A percentile compares a stretch with the other conserved stretches of the same genome.
phyloP scores from a whole-genome alignment of 306 rosid species.

The Aeschynomene evenia region DNA sequence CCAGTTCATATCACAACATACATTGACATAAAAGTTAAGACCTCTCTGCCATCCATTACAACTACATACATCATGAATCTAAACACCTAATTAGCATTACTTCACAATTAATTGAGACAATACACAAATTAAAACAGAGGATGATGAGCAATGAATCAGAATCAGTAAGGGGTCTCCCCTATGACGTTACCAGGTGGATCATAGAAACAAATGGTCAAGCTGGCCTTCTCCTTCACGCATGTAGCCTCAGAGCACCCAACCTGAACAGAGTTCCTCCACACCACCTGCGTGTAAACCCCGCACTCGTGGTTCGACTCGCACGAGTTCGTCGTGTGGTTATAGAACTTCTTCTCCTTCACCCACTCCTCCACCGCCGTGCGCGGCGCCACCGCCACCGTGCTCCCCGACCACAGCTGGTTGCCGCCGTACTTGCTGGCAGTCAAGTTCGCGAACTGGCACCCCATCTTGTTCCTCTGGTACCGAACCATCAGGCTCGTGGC shows the following conservation, averaged over 20 bases:
- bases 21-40: not conserved
- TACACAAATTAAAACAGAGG: not conserved
- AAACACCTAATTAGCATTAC: slow-evolving; percentile 1
- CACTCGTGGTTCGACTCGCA: slow-evolving; percentile 56
- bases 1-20: not conserved
- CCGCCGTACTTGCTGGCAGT: slow-evolving; percentile 61
- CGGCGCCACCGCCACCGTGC: slow-evolving; percentile 44
- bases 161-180: slow-evolving; percentile 70
- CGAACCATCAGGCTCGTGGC: slow-evolving; percentile 54
- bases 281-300: slow-evolving; percentile 84
- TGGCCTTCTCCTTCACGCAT: slow-evolving; percentile 52
- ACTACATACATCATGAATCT: not conserved
- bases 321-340: slow-evolving; percentile 53
- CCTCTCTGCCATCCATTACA: not conserved
- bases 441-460: slow-evolving; percentile 66
- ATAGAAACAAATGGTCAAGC: slow-evolving; percentile 69
- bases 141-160: not conserved
- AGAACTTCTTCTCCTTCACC: slow-evolving; percentile 72
- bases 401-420: slow-evolving; percentile 66
- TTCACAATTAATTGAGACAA: not conserved
- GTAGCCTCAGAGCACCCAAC: slow-evolving; percentile 67
- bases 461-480: slow-evolving; percentile 64
- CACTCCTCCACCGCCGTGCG: slow-evolving; percentile 63
- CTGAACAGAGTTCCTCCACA: slow-evolving; percentile 65
- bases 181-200: slow-evolving; percentile 70